phyloP scores from a whole-genome alignment of 257 asterid species.

The Anisodus tanguticus region DNA sequence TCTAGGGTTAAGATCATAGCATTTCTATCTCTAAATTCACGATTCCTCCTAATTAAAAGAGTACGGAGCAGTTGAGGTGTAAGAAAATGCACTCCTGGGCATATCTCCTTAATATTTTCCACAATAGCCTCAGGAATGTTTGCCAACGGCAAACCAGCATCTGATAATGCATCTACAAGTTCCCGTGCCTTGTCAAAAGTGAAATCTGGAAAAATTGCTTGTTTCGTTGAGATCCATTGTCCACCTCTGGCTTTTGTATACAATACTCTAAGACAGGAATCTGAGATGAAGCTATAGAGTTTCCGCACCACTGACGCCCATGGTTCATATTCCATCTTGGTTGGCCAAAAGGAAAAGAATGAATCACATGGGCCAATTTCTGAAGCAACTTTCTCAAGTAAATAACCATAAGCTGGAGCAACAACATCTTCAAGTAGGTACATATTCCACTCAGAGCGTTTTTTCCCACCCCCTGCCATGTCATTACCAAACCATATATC shows the following conservation, averaged over 20 bases:
- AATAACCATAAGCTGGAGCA: slow-evolving; percentile 93
- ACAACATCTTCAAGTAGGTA: slow-evolving; percentile 86
- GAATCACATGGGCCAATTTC: slow-evolving; percentile 83
- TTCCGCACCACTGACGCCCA: slow-evolving; percentile 82
- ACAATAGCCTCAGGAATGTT: slow-evolving; percentile 68
- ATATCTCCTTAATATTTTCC: slow-evolving; percentile 68
- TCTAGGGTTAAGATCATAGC: slow-evolving; percentile 87
- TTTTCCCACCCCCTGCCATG: slow-evolving; percentile 98
- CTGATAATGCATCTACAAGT: slow-evolving; percentile 75
- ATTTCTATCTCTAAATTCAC: slow-evolving; percentile 73
- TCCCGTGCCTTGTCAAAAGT: slow-evolving; percentile 69
- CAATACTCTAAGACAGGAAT: slow-evolving; percentile 67
- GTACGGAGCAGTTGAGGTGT: slow-evolving; percentile 87
- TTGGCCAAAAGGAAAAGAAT: slow-evolving; percentile 89
- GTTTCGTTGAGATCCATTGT: slow-evolving; percentile 90
- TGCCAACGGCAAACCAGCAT: slow-evolving; percentile 85
- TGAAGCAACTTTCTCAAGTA: slow-evolving; percentile 76
- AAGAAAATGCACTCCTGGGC: slow-evolving; percentile 81
- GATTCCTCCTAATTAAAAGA: slow-evolving; percentile 67
- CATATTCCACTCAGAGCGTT: slow-evolving; percentile 94
- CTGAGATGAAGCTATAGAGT: slow-evolving; percentile 72
- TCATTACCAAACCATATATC: slow-evolving; percentile 98
- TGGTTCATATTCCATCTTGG: slow-evolving; percentile 70
- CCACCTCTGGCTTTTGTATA: slow-evolving; percentile 93
- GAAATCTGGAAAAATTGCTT: slow-evolving; percentile 90